These are phyloP conservation scores for Phialophora tarda DNA, from an alignment of 2,329 filamentous ascomycete genomes.

Conservation along the genomic window DNA sequence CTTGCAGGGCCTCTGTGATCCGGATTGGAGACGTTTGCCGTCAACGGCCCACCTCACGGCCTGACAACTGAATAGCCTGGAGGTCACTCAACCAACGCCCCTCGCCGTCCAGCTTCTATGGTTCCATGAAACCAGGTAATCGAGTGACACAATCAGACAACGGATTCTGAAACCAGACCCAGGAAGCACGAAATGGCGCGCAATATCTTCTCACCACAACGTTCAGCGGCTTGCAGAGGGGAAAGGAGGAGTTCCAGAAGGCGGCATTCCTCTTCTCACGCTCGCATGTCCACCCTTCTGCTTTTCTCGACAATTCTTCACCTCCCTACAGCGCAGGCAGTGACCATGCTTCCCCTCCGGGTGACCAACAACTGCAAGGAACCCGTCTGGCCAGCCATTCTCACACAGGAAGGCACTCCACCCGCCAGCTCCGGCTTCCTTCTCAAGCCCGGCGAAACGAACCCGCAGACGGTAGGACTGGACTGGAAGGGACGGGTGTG, in stretches of 20 bases:
- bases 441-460: slow-evolving; percentile 64
- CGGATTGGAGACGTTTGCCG: not conserved
- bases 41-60: not conserved
- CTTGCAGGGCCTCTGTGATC: not conserved
- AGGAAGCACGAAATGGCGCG: not conserved
- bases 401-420: slow-evolving; percentile 72
- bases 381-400: slow-evolving; percentile 76
- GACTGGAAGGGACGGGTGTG: slow-evolving; percentile 84
- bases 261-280: not conserved
- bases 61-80: not conserved
- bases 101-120: not conserved
- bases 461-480: slow-evolving; percentile 66
- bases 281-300: not conserved
- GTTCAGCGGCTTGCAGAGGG: not conserved
- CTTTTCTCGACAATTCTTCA: slow-evolving; percentile 2
- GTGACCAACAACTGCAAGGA: slow-evolving; percentile 75
- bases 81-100: not conserved
- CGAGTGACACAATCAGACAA: not conserved
- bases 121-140: not conserved
- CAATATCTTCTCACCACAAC: not conserved
- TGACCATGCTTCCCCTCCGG: slow-evolving; percentile 60
- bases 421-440: slow-evolving; percentile 72
- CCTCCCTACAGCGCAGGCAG: slow-evolving; percentile 7
- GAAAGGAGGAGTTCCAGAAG: not conserved
- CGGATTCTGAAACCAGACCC: not conserved